Conservation (phyloP, 1,284 basidiomycete genomes). For the Apiotrichum gamsii region DNA sequence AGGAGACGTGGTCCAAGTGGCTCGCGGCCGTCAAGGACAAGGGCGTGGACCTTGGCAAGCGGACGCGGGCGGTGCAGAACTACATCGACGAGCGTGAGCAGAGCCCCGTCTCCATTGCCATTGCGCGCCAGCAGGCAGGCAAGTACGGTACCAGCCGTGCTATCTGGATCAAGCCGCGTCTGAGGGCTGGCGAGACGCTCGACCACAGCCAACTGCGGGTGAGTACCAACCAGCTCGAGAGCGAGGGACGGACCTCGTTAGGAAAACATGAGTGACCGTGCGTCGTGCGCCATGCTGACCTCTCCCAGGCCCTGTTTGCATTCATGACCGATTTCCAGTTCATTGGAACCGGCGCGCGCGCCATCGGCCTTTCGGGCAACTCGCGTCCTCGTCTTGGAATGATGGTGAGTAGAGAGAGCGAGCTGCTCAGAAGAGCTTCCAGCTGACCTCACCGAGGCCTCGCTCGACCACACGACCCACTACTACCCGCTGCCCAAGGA, state of each 20-base stretch:
- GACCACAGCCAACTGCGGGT: conserved; percentile 74
- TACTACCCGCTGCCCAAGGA: conserved; percentile 67
- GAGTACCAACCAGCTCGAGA: conserved; percentile 14
- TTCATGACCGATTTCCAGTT: conserved; percentile 81
- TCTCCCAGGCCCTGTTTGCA: conserved; percentile 72
- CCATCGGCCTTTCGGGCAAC: conserved; percentile 57
- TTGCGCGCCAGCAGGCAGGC: conserved; percentile 18
- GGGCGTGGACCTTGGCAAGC: conserved; percentile 17
- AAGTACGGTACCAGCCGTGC: conserved; percentile 51
- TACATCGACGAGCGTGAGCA: conserved; percentile 61
- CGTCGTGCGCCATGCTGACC: background rate
- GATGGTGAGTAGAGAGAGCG: conserved; percentile 65
- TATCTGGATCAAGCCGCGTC: conserved; percentile 69
- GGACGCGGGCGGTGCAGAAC: conserved; percentile 28
- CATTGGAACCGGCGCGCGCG: conserved; percentile 60
- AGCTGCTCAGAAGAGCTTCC: too few species aligned
- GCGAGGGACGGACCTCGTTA: too few species aligned
- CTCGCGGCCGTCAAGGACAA: conserved; percentile 18
- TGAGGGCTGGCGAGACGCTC: conserved; percentile 55
- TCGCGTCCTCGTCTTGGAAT: conserved; percentile 55
- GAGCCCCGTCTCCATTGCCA: conserved; percentile 63
- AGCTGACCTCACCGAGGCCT: conserved; percentile 49
- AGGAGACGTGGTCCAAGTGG: conserved; percentile 50
- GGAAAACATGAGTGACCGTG: background rate
- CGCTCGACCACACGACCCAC: conserved; percentile 76